phyloP scores from a whole-genome alignment of 805 yeast genomes.

The Nakazawaea ambrosiae region DNA sequence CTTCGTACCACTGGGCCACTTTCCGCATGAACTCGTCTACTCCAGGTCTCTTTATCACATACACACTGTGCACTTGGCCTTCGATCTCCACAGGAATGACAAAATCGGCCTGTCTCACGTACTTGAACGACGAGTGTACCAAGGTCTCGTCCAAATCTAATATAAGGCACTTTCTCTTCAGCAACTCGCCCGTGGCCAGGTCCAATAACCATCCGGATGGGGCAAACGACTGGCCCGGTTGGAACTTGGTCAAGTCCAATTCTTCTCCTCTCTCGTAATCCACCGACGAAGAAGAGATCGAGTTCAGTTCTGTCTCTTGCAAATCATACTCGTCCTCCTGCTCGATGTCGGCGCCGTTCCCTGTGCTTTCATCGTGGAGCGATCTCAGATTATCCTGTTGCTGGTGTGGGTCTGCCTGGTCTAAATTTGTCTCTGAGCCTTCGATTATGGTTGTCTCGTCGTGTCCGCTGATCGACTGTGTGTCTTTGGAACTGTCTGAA shows the following conservation, averaged over 20 bases:
- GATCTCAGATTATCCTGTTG: not conserved
- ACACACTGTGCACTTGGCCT: conserved; percentile 85
- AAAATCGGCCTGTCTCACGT: conserved; percentile 87
- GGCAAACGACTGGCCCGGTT: conserved; percentile 65
- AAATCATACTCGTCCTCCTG: conserved; percentile 8
- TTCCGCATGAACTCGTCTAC: conserved; percentile 84
- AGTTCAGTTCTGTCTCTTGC: conserved; percentile 8
- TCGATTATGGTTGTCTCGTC: conserved; percentile 17
- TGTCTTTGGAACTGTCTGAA: conserved; percentile 27
- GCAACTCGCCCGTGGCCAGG: conserved; percentile 39
- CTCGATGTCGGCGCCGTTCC: conserved; percentile 4
- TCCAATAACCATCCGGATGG: conserved; percentile 62
- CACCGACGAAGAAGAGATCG: conserved; percentile 8
- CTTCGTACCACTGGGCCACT: conserved; percentile 86
- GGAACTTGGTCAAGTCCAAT: conserved; percentile 56
- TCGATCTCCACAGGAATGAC: conserved; percentile 97
- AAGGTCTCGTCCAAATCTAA: conserved; percentile 93
- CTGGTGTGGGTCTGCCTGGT: conserved; percentile 10
- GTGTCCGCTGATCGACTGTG: conserved; percentile 11
- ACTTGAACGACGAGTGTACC: conserved; percentile 92
- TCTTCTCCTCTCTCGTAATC: conserved; percentile 25
- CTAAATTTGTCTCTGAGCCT: conserved; percentile 12
- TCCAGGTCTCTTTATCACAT: conserved; percentile 96
- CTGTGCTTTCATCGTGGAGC: conserved; percentile 9
- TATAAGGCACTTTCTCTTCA: conserved; percentile 75